Base-by-base conservation (phyloP, 139 green algal species). In the Picocystis salinarum region DNA sequence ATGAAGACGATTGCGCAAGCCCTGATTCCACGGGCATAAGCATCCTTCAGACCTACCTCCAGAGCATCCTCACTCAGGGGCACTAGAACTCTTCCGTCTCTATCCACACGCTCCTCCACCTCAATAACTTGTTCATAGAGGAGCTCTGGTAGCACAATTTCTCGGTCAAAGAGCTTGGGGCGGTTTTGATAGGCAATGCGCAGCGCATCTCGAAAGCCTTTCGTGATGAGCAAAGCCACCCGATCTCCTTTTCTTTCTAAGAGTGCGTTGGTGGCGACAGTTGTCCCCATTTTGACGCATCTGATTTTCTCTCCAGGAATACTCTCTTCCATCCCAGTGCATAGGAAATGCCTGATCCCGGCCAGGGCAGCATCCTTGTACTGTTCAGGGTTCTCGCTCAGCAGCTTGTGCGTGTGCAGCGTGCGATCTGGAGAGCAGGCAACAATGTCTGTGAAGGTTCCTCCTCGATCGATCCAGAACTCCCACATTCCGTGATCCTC, bases 401-500 rank as follows among this genome's bases (percentile, higher is more conserved):
- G 61, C 31, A 98, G 69, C 67, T 98, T 98, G 25, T 91, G 42
- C 5, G 53, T 41, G 22, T 29, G 19, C 31, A 59, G 48, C 17
- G 6, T 15, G 6, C 13, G 7, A 6, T 41, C 30, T 54, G 42
- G 33, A 4, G 33, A 81, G 79, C 66, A 70, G 0, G 84, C 86
- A 48, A 85, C 94, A 0, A 98, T 73, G 41, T 98, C 88, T 2
- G 88, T 98, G 60, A 98, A 98, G 0, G 88, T 96, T 12, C 88
- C 88, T 5, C 88, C 88, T 1, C 88, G 56, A 48, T 98, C 88
- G n/a, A 98, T 90, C 6, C 69, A 83, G 41, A 95, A 92, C 36
- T 44, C 7, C 36, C 36, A 44, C 36, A 20, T 44, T n/a, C n/a
- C 36, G 9, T 7, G 36, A 7, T 7, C 36, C 36, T 44, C 7